Evolutionary conservation across 768 basidiomycete species (phyloP).

Genomic region (Lactifluus rugatus): DNA sequence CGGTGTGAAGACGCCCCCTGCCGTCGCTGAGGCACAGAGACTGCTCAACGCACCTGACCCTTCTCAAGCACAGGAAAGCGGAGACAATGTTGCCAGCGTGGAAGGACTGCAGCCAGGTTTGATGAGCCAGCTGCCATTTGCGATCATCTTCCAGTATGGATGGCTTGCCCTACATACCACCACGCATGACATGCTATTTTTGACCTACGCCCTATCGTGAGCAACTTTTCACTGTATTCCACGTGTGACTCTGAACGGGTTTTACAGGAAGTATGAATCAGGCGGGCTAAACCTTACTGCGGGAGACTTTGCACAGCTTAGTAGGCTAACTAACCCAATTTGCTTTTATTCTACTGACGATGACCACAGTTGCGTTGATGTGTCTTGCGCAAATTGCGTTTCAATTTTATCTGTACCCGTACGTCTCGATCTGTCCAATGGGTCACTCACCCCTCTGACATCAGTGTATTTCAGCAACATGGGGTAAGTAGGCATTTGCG

Average conservation of each 20-base stretch:
- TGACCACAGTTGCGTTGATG: conserved; percentile 75
- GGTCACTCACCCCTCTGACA: not conserved
- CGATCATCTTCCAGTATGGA: conserved; percentile 87
- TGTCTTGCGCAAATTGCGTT: conserved; percentile 89
- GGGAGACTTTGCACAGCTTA: conserved; percentile 85
- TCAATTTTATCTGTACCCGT: conserved; percentile 89
- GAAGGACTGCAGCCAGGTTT: conserved; percentile 54
- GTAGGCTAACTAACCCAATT: conserved; percentile 33
- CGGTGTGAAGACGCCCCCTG: conserved; percentile 70
- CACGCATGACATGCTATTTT: conserved; percentile 85
- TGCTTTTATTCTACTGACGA: conserved; percentile 8
- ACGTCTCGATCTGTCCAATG: conserved; percentile 27
- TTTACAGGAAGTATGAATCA: conserved; percentile 56
- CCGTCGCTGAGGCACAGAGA: conserved; percentile 64
- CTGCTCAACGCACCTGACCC: conserved; percentile 32
- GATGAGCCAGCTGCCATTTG: conserved; percentile 63
- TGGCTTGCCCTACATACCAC: conserved; percentile 81
- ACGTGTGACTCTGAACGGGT: not conserved
- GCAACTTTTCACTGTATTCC: conserved; percentile 25
- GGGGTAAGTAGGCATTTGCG: conserved; percentile 23
- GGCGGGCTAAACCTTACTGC: conserved; percentile 92
- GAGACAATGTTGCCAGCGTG: conserved; percentile 31
- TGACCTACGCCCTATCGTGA: conserved; percentile 85
- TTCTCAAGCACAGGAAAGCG: conserved; percentile 29
- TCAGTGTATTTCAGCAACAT: conserved; percentile 26